Base-by-base conservation (phyloP, 805 yeast species). In the Maudiozyma barnettii region DNA sequence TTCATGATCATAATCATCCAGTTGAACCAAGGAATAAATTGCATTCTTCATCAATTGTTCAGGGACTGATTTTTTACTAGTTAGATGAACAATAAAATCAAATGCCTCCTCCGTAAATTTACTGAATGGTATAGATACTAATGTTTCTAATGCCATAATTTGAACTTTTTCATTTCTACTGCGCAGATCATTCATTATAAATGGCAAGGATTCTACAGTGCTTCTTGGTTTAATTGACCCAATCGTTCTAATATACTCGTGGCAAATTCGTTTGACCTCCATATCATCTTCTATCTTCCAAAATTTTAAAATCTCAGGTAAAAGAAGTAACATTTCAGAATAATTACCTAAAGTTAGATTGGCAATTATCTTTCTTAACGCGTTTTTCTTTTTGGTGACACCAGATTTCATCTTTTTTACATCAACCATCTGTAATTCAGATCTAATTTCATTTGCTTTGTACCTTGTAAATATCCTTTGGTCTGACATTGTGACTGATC, bases 311-410 rank as follows among this genome's bases (percentile, higher is more conserved):
- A 87, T 74, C 45, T 86, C 95, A 1, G 81, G 80, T 57, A 82
- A 76, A 46, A 91, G 61, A 18, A 67, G 62, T 10, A 79, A 71
- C 77, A 89, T 78, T 59, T 91, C 96, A 47, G 75, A 75, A 39
- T 53, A 52, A 62, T 86, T 87, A 44, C 89, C 88, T 65, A 88
- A 73, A 5, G 95, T 82, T 64, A 88, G 75, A 64, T 89, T 90
- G 39, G 95, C 91, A 7, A 90, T 72, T 23, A 88, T 75, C 57
- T 84, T 84, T 62, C 81, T 82, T 57, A 91, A 61, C 1, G 81
- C 74, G 10, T 69, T 66, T 54, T 75, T 78, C 42, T 62, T 61
- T 51, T 64, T 69, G n/a, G 65, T 48, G 3, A 55, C 60, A 21
- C 61, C 58, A 2, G 66, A 54, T 45, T 64, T 69, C 18, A 67